These are phyloP conservation scores for Bjerkandera adusta DNA, from an alignment of 1,284 basidiomycete species.

Conservation along the genomic window DNA sequence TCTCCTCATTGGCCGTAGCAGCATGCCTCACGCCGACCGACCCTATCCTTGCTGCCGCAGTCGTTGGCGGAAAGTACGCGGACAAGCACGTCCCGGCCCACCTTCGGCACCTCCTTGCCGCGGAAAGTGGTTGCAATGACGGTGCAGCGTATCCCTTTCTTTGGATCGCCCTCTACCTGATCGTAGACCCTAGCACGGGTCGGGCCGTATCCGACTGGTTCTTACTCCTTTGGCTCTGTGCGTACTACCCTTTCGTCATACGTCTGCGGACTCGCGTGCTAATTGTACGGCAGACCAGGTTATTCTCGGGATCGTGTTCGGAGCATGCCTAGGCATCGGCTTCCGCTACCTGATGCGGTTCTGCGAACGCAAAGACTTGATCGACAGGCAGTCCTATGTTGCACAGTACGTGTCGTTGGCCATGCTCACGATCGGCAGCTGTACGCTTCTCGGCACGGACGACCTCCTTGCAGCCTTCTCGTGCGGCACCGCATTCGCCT, in stretches of 20 bases:
- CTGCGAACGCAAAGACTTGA: conserved; percentile 84
- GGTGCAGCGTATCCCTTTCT: conserved; percentile 97
- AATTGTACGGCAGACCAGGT: conserved; percentile 68
- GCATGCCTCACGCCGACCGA: conserved; percentile 97
- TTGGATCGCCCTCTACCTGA: conserved; percentile 90
- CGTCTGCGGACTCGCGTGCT: background rate
- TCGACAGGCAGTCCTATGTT: conserved; percentile 92
- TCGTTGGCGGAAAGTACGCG: conserved; percentile 97
- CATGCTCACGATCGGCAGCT: conserved; percentile 81
- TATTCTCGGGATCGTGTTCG: conserved; percentile 77
- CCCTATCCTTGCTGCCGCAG: conserved; percentile 86
- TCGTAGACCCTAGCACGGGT: conserved; percentile 65
- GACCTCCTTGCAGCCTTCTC: conserved; percentile 93
- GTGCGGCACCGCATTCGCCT: conserved; percentile 95
- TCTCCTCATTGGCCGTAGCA: conserved; percentile 85
- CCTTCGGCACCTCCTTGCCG: conserved; percentile 86
- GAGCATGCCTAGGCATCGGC: conserved; percentile 73
- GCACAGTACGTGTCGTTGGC: conserved; percentile 80
- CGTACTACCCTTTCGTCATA: conserved; percentile 39
- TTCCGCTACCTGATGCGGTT: conserved; percentile 97
- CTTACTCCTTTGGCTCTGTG: conserved; percentile 80
- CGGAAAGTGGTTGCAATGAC: conserved; percentile 93
- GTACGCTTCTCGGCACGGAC: conserved; percentile 87
- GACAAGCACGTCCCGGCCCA: conserved; percentile 98
- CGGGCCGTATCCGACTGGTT: conserved; percentile 82